phyloP scores from a whole-genome alignment of 2,329 filamentous ascomycete species.

The Akanthomyces muscarius region DNA sequence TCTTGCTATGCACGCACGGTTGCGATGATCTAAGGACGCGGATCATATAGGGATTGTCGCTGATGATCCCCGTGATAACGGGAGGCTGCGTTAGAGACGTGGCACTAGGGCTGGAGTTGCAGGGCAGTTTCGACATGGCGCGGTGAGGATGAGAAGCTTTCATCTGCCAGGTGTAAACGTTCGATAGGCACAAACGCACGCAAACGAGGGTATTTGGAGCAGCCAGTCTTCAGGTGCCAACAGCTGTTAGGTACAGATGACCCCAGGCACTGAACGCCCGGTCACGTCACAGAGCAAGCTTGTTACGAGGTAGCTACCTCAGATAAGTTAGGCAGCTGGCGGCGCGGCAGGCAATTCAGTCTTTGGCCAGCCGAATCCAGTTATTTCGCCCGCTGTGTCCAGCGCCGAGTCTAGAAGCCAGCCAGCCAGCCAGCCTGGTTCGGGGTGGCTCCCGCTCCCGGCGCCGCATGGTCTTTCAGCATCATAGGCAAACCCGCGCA shows the following conservation, averaged over 20 bases:
- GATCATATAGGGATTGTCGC: neutral
- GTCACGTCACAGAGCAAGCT: neutral
- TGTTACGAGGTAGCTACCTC: neutral
- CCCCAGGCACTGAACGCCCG: too few relatives aligned
- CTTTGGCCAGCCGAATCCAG: neutral
- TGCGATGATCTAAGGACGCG: neutral
- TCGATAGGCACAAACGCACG: neutral
- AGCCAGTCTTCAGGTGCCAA: too few relatives aligned
- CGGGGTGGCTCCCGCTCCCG: neutral
- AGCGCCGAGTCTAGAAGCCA: neutral
- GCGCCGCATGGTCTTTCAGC: too few relatives aligned
- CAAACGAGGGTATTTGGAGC: neutral
- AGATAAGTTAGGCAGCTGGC: neutral
- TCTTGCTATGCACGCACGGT: neutral
- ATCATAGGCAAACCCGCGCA: neutral
- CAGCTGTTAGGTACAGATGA: too few relatives aligned
- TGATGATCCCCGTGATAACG: conserved; percentile 1
- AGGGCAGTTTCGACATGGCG: neutral
- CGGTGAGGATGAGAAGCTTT: neutral
- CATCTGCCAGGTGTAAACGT: neutral
- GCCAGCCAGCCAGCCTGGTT: neutral
- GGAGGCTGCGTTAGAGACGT: neutral
- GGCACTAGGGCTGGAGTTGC: neutral
- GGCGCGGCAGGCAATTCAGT: neutral
- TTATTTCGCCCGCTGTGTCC: neutral